A percentile compares a stretch with the other conserved stretches of the same genome.
These are phyloP conservation scores for Ganoderma lucidum DNA, from an alignment of 1,284 basidiomycete genomes.

Conservation along the genomic window DNA sequence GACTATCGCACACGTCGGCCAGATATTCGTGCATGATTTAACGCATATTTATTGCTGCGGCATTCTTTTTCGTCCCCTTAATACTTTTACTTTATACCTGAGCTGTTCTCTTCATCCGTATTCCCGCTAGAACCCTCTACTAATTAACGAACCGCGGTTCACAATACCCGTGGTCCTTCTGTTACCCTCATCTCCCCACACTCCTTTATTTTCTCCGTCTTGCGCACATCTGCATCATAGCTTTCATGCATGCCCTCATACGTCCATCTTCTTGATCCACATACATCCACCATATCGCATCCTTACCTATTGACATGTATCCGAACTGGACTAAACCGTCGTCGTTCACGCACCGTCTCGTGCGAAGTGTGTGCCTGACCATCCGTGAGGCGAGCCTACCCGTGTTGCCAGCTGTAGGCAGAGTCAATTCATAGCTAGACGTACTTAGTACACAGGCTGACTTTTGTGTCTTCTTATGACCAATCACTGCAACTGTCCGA, in stretches of 20 bases:
- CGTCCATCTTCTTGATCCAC: not conserved
- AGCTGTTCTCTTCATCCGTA: not conserved
- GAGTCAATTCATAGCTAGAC: too few species aligned
- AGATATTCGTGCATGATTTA: conserved; percentile 23
- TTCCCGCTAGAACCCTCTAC: not conserved
- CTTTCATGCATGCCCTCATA: not conserved
- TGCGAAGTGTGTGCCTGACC: not conserved
- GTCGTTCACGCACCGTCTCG: not conserved
- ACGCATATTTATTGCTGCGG: conserved; percentile 26
- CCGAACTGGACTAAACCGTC: not conserved
- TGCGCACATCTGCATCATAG: conserved; percentile 5
- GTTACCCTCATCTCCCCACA: not conserved
- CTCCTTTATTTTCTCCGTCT: not conserved
- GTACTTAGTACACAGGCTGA: too few species aligned
- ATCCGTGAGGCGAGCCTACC: not conserved
- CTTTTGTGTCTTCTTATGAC: too few species aligned
- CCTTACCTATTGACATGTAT: conserved; percentile 13
- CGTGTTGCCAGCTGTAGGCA: too few species aligned
- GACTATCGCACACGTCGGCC: not conserved
- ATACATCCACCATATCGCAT: conserved; percentile 16
- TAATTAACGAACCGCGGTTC: not conserved
- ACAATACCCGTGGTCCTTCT: not conserved
- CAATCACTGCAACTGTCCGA: not conserved
- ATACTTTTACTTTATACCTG: conserved; percentile 17
- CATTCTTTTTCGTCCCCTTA: conserved; percentile 9